Evolutionary conservation across 2,329 filamentous ascomycete genomes (phyloP).

Genomic region (Colletotrichum tofieldiae): DNA sequence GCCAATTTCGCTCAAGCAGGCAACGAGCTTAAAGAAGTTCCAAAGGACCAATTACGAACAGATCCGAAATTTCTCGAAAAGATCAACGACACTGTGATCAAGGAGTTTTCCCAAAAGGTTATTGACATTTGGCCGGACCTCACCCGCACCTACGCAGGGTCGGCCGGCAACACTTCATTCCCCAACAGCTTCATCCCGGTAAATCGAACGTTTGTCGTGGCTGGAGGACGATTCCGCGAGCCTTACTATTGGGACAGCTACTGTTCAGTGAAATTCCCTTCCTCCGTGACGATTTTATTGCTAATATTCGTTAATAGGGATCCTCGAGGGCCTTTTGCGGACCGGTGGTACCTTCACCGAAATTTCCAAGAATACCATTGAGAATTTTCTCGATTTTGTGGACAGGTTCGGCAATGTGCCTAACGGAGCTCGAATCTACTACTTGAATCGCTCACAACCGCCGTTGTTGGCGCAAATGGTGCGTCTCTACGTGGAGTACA

Average conservation of each 20-base stretch:
- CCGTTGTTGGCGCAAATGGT: constrained; percentile 79
- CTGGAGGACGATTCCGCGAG: constrained; percentile 80
- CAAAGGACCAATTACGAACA: constrained; percentile 65
- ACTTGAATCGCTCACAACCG: constrained; percentile 78
- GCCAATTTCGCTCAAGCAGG: constrained; percentile 76
- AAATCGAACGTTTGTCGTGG: constrained; percentile 79
- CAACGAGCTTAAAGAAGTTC: constrained; percentile 72
- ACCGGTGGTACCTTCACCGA: constrained; percentile 75
- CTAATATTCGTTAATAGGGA: constrained; percentile 60
- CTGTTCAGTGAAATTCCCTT: constrained; percentile 34
- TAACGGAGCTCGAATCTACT: constrained; percentile 78
- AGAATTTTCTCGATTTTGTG: constrained; percentile 79
- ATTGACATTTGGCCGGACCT: constrained; percentile 80
- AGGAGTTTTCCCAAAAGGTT: constrained; percentile 74
- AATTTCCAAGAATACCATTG: constrained; percentile 77
- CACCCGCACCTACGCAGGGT: constrained; percentile 71
- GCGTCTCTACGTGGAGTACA: constrained; percentile 74
- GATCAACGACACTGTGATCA: constrained; percentile 71
- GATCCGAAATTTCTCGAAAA: constrained; percentile 71
- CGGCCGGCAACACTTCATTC: constrained; percentile 67
- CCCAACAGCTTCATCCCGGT: constrained; percentile 77
- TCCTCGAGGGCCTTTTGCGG: constrained; percentile 75
- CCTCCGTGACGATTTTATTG: background rate
- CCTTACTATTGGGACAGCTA: constrained; percentile 82
- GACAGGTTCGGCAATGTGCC: constrained; percentile 77